These are phyloP conservation scores for Naganishia sp. DNA, from an alignment of 1,284 basidiomycete genomes.

Conservation along the genomic window DNA sequence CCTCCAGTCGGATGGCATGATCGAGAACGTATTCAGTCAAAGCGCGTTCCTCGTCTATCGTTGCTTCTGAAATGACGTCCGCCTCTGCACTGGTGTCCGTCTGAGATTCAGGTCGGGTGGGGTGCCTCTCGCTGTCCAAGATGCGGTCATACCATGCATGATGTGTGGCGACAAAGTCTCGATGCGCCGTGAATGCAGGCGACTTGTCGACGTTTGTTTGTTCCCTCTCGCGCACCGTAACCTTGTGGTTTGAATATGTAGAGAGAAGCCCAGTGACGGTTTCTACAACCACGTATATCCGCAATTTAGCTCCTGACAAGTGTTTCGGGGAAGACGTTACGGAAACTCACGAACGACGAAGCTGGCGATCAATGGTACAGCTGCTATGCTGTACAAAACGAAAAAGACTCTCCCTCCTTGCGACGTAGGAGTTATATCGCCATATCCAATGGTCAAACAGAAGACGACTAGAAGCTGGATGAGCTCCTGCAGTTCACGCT, in stretches of 20 bases:
- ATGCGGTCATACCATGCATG: constrained; percentile 40
- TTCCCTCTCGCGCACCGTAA: constrained; percentile 35
- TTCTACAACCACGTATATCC: constrained; percentile 26
- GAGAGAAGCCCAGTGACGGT: constrained; percentile 36
- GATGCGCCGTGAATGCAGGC: constrained; percentile 48
- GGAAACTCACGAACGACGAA: constrained; percentile 53
- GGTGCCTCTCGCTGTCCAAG: background rate
- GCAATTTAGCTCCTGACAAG: background rate
- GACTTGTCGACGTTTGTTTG: constrained; percentile 35
- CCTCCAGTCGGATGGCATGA: constrained; percentile 19
- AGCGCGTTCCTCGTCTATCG: constrained; percentile 28
- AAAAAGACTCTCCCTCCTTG: constrained; percentile 50
- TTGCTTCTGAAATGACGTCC: constrained; percentile 22
- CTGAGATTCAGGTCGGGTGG: background rate
- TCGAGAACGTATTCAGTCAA: constrained; percentile 15
- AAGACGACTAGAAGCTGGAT: constrained; percentile 43
- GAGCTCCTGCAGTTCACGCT: constrained; percentile 35
- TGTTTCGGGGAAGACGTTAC: background rate
- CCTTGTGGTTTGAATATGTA: constrained; percentile 39
- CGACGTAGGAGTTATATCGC: constrained; percentile 46
- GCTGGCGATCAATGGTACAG: constrained; percentile 56
- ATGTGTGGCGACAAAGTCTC: constrained; percentile 44
- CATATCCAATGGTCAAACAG: constrained; percentile 52
- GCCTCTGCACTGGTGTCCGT: background rate
- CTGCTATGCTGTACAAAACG: constrained; percentile 54